Conservation (phyloP, 1,284 basidiomycete genomes). For the Papiliotrema fonsecae region DNA sequence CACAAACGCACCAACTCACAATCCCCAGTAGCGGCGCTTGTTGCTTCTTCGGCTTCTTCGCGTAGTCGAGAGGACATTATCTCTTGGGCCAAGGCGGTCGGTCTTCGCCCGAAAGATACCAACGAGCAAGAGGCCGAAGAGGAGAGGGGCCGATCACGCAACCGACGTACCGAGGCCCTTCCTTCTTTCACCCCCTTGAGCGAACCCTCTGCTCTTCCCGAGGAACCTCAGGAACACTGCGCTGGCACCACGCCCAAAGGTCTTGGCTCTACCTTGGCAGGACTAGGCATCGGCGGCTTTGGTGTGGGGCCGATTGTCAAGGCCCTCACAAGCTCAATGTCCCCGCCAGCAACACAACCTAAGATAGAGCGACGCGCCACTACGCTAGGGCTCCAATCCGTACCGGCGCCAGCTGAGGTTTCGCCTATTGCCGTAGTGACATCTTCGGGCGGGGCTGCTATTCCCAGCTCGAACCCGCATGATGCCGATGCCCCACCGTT, state of each 20-base stretch:
- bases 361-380: conserved; percentile 4
- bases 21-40: conserved; percentile 30
- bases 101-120: conserved; percentile 10
- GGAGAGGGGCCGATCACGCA: conserved; percentile 15
- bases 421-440: conserved; percentile 32
- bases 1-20: conserved; percentile 6
- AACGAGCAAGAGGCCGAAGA: conserved; percentile 7
- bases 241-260: conserved; percentile 34
- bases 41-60: conserved; percentile 37
- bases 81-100: conserved; percentile 39
- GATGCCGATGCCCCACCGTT: conserved; percentile 7
- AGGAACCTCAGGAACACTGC: conserved; percentile 7
- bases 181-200: neutral
- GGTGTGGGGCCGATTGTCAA: conserved; percentile 34
- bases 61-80: conserved; percentile 44
- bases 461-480: neutral
- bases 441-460: conserved; percentile 3
- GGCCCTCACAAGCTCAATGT: conserved; percentile 23
- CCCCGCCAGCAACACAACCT: conserved; percentile 3
- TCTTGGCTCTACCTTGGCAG: conserved; percentile 25
- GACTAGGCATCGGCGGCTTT: conserved; percentile 19
- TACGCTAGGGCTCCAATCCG: conserved; percentile 19
- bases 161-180: conserved; percentile 4
- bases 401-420: conserved; percentile 28
- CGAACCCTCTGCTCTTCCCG: conserved; percentile 3